phyloP scores from a whole-genome alignment of 345 rosid genomes.

The Syzygium oleosum region DNA sequence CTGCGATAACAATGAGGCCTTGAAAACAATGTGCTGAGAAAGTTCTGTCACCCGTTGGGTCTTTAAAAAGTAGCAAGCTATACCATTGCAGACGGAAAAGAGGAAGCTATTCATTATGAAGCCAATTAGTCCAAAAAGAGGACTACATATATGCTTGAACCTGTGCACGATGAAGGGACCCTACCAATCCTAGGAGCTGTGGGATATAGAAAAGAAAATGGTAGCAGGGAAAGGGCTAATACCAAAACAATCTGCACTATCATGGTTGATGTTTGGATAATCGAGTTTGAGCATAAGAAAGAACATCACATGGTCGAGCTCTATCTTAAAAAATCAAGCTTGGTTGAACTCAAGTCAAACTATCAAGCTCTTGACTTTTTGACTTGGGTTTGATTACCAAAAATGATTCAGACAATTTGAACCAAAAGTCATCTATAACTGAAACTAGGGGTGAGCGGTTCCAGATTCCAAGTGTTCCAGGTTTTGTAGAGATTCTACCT shows the following conservation, averaged over 20 bases:
- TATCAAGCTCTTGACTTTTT: background rate
- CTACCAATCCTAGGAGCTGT: background rate
- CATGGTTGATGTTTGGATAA: background rate
- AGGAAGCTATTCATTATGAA: background rate
- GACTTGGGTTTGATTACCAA: background rate
- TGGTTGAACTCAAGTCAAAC: background rate
- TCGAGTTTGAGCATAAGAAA: background rate
- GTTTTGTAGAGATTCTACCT: no score
- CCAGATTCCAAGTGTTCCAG: no score
- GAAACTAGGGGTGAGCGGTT: no score
- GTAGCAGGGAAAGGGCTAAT: background rate
- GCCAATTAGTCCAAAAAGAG: background rate
- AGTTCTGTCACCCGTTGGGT: background rate
- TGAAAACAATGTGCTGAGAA: background rate
- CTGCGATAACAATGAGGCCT: background rate
- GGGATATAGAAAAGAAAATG: background rate
- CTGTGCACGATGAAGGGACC: background rate
- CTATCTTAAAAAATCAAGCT: no score
- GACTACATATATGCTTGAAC: background rate
- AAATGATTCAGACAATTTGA: background rate
- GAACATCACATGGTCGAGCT: background rate
- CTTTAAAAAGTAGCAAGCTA: background rate
- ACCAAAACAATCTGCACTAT: background rate
- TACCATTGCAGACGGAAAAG: background rate
- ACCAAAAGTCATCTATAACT: background rate